Evolutionary conservation across 805 yeast genomes (phyloP), one percentile per base, ranked within the genome.

Genomic region (Pichia phayaonensis): DNA sequence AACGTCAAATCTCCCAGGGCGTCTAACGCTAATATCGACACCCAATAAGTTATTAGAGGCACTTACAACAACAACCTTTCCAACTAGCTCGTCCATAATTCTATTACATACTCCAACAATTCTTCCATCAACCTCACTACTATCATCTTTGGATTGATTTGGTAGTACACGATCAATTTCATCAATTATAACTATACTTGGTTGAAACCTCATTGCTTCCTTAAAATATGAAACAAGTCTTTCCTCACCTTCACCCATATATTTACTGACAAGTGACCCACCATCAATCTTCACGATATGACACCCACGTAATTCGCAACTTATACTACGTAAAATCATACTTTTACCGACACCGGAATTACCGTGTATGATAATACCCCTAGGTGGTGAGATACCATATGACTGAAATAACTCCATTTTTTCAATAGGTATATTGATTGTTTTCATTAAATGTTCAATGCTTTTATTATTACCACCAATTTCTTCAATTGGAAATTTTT

Each of bases 291-390:
- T 82, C 43, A 94, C 72, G 0, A 92, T 81, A 65, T 92, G 99
- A 0, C 95, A 95, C 54, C 84, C 76, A 1, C 67, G 55, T 1
- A 78, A 72, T 52, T 85, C 92, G 54, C 80, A 74, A 0, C 96
- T 95, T 11, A 92, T 81, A 26, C 96, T 84, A 49, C 86, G 76
- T 38, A 94, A 72, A 8, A 94, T 73, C 88, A 90, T 80, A 1
- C 97, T 86, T 64, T 92, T 92, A 47, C 99, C 99, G 0, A 97
- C 92, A 4, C 99, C 99, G 2, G 98, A 94, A 3, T 97, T 96
- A 0, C 99, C 99, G 68, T 90, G 95, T n/a, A 94, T 68, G 29
- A 94, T 66, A 0, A 94, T 86, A 42, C 98, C 98, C 24, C 97
- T 73, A 15, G 97, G 97, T 10, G 99, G 97, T 10, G 84, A 75